A percentile compares a stretch with the other conserved stretches of the same genome.
phyloP scores from a whole-genome alignment of 441 rosid species.

The California macrophylla region DNA sequence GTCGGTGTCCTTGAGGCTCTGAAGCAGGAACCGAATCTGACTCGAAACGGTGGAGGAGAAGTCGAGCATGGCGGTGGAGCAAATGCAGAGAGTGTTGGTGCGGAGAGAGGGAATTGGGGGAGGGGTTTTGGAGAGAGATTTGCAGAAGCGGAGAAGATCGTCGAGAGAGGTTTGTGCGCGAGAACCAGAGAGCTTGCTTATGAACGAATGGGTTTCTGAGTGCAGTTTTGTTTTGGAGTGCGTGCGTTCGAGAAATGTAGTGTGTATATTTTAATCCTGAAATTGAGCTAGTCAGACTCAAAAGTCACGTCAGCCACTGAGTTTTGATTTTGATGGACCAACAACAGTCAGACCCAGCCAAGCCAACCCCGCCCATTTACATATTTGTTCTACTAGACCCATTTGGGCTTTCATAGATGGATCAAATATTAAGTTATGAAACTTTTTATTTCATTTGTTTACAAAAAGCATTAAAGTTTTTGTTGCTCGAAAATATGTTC shows the following conservation, averaged over 20 bases:
- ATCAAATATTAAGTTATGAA: no score
- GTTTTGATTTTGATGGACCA: neutral
- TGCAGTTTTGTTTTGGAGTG: neutral
- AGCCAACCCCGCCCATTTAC: neutral
- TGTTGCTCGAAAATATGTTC: no score
- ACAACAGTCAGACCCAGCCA: neutral
- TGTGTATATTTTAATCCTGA: neutral
- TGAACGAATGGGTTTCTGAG: neutral
- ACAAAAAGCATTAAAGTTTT: no score
- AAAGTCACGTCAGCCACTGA: neutral
- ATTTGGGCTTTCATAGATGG: no score
- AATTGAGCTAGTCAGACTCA: neutral
- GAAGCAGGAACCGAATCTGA: slow-evolving; percentile 69
- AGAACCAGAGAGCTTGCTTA: neutral
- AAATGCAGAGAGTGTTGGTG: neutral
- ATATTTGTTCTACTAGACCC: no score
- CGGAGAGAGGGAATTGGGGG: neutral
- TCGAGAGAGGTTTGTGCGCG: neutral
- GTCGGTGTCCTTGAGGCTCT: slow-evolving; percentile 45
- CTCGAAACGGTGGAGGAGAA: slow-evolving; percentile 41
- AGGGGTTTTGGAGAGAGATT: neutral
- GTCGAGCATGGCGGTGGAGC: slow-evolving; percentile 5
- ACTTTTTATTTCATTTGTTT: no score
- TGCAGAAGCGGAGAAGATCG: slow-evolving; percentile 2
- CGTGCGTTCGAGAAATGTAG: neutral